Evolutionary conservation across 116 monocot genomes (phyloP).

Genomic region (Posidonia oceanica): DNA sequence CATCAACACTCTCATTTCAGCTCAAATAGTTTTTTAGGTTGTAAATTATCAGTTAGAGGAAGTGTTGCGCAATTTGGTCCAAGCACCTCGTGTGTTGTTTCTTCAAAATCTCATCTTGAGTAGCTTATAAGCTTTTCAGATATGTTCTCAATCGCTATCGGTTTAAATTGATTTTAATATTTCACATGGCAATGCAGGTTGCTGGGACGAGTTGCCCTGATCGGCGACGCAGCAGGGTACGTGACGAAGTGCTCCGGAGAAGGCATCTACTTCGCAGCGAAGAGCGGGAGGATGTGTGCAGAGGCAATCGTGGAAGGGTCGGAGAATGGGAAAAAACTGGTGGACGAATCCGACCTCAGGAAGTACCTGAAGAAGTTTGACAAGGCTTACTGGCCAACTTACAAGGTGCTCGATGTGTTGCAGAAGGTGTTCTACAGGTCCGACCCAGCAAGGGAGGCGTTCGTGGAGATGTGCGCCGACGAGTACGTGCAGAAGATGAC

Average conservation of each 20-base stretch:
- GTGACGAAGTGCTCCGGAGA: slow-evolving; percentile 99
- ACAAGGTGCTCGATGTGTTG: slow-evolving; percentile 92
- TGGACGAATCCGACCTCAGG: slow-evolving; percentile 71
- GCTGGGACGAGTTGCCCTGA: slow-evolving; percentile 60
- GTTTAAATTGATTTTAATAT: background rate
- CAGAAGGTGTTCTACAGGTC: slow-evolving; percentile 98
- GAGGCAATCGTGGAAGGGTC: slow-evolving; percentile 89
- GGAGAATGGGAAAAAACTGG: slow-evolving; percentile 61
- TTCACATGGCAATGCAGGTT: background rate
- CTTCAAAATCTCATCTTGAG: too few relatives aligned
- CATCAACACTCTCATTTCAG: too few relatives aligned
- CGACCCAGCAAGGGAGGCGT: slow-evolving; percentile 87
- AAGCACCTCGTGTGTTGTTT: too few relatives aligned
- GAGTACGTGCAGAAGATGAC: slow-evolving; percentile 99
- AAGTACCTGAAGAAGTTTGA: slow-evolving; percentile 77
- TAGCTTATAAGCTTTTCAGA: too few relatives aligned
- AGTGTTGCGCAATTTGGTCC: too few relatives aligned
- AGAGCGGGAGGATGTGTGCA: slow-evolving; percentile 92
- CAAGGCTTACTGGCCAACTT: slow-evolving; percentile 83
- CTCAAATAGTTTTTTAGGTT: too few relatives aligned
- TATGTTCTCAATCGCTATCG: too few relatives aligned
- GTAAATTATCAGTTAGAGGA: too few relatives aligned
- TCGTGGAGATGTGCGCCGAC: slow-evolving; percentile 97
- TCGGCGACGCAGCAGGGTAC: slow-evolving; percentile 94
- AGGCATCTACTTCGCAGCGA: slow-evolving; percentile 96